Conservation (phyloP, 2,329 filamentous ascomycete genomes). For the Calonectria pauciramosa region DNA sequence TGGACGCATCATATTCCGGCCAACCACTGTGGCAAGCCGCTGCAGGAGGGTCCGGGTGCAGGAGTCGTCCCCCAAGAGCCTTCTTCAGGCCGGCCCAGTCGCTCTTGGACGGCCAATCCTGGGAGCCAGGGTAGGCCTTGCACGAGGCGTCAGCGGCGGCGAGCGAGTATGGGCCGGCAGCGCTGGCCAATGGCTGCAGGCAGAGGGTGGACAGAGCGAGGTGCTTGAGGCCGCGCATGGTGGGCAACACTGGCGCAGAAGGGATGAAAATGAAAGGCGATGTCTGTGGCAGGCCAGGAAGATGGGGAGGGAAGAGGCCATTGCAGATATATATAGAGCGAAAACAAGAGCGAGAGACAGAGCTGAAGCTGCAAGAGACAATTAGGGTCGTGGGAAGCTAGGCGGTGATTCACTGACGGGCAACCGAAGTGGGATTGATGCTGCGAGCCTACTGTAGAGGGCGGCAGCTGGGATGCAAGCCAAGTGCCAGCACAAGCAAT, state of each 20-base stretch:
- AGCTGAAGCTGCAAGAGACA: not conserved
- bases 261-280: not conserved
- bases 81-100: conserved; percentile 62
- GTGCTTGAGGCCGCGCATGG: conserved; percentile 25
- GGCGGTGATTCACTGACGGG: not conserved
- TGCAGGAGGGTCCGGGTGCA: conserved; percentile 56
- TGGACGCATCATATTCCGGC: conserved; percentile 40
- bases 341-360: not conserved
- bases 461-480: not conserved
- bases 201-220: conserved; percentile 17
- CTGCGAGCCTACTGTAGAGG: conserved; percentile 5
- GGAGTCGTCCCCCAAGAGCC: conserved; percentile 57
- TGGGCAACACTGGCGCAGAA: not conserved
- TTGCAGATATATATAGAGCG: not conserved
- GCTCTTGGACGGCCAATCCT: conserved; percentile 61
- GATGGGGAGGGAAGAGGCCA: not conserved
- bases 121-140: conserved; percentile 62
- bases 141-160: conserved; percentile 46
- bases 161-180: not conserved
- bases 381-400: not conserved
- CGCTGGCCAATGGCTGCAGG: conserved; percentile 4
- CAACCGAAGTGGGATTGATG: conserved; percentile 13
- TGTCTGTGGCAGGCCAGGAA: not conserved
- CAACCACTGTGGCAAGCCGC: conserved; percentile 48
- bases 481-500: not conserved